Conservation (phyloP, 345 rosid genomes). For the Eucalyptus regnans region DNA sequence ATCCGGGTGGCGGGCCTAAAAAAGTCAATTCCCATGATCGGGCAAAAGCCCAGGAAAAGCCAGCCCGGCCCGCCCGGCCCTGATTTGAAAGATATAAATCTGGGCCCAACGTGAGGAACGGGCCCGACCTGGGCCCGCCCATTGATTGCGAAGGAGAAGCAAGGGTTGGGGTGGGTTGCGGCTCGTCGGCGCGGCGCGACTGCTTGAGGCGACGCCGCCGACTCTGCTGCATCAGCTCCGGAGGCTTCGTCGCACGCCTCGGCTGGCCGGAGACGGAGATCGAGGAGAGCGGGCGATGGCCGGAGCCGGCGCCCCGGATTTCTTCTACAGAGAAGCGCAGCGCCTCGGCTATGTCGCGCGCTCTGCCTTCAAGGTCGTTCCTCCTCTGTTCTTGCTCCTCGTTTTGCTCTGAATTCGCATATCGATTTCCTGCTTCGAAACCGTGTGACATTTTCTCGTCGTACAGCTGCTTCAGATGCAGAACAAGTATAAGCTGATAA, state of each 20-base stretch:
- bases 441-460: neutral
- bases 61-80: neutral
- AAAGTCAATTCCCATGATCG: too few relatives aligned
- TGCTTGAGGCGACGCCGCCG: neutral
- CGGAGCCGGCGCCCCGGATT: constrained; percentile 77
- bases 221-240: neutral
- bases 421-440: neutral
- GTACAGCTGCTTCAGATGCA: constrained; percentile 87
- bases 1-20: neutral
- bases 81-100: neutral
- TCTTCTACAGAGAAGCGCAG: constrained; percentile 95
- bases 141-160: neutral
- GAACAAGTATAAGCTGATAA: constrained; percentile 67
- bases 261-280: neutral
- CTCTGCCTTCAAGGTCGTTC: constrained; percentile 83
- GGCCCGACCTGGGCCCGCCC: neutral
- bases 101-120: neutral
- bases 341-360: constrained; percentile 97
- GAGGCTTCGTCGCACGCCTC: neutral
- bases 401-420: neutral
- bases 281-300: constrained; percentile 28
- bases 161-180: neutral
- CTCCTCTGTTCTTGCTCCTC: neutral
- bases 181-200: neutral
- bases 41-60: neutral